These are phyloP conservation scores for Verticillium longisporum DNA, from an alignment of 2,329 filamentous ascomycete genomes.

Conservation along the genomic window DNA sequence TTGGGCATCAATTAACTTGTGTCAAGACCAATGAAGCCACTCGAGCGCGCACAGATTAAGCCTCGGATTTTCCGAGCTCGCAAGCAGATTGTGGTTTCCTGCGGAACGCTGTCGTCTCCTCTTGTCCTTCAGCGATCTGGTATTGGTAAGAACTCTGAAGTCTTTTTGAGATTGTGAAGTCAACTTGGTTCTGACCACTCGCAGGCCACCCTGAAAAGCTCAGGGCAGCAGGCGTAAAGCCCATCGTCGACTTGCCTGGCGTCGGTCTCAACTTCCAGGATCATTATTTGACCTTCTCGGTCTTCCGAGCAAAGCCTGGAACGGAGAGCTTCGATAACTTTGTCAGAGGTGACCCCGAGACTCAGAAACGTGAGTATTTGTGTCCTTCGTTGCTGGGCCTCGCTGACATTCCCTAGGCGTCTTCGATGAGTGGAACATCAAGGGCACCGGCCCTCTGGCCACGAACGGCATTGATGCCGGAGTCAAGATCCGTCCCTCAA, in stretches of 20 bases:
- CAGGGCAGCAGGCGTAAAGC: conserved; percentile 59
- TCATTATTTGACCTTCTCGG: conserved; percentile 65
- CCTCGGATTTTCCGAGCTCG: conserved; percentile 55
- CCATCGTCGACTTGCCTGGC: conserved; percentile 63
- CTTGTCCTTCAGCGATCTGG: conserved; percentile 70
- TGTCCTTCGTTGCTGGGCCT: too few species aligned
- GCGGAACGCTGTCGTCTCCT: conserved; percentile 67
- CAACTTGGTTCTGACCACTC: conserved; percentile 1
- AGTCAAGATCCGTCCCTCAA: conserved; percentile 68
- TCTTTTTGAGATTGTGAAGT: too few species aligned
- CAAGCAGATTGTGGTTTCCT: conserved; percentile 68
- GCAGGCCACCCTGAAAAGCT: conserved; percentile 62
- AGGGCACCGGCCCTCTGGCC: conserved; percentile 69
- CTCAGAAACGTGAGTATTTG: conserved; percentile 51
- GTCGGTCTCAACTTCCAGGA: conserved; percentile 74
- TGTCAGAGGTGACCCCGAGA: conserved; percentile 62
- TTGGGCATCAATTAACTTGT: conserved; percentile 6
- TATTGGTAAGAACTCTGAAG: conserved; percentile 35
- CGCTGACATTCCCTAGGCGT: conserved; percentile 35
- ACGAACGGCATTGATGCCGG: conserved; percentile 78
- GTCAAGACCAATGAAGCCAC: conserved; percentile 53
- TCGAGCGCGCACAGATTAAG: conserved; percentile 47
- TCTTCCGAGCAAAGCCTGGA: conserved; percentile 66
- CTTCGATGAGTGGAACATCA: conserved; percentile 71
- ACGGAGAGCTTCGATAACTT: conserved; percentile 79